These are phyloP conservation scores for Quercus glauca DNA, from an alignment of 306 rosid genomes.

Conservation along the genomic window DNA sequence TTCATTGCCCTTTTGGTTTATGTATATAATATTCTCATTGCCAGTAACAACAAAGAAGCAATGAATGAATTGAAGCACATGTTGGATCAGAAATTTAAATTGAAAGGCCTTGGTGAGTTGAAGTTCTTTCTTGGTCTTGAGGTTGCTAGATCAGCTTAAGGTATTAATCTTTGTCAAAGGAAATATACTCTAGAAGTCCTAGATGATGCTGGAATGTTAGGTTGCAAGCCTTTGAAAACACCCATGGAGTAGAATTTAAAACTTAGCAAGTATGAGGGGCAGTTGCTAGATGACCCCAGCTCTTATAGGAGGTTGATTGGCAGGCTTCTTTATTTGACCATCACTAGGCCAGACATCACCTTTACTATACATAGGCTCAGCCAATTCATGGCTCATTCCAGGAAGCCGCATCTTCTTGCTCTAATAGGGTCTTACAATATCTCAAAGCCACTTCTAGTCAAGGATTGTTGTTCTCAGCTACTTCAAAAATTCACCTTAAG, in stretches of 20 bases:
- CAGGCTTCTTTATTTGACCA: neutral
- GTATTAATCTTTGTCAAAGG: too few relatives aligned
- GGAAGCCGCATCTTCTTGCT: neutral
- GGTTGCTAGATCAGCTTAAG: too few relatives aligned
- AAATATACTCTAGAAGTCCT: too few relatives aligned
- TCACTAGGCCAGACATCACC: neutral
- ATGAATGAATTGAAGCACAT: too few relatives aligned
- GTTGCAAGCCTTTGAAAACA: neutral
- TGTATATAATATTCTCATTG: too few relatives aligned
- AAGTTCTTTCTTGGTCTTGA: too few relatives aligned
- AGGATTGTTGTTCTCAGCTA: neutral
- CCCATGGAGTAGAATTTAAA: neutral
- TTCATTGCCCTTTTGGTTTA: too few relatives aligned
- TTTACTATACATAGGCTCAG: neutral
- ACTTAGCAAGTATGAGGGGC: neutral
- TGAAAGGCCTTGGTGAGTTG: too few relatives aligned
- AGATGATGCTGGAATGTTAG: neutral
- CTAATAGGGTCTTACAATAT: neutral
- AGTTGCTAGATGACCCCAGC: neutral
- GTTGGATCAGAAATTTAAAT: too few relatives aligned
- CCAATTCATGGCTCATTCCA: neutral
- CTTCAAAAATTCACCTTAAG: neutral
- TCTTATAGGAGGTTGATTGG: neutral
- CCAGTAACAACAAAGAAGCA: too few relatives aligned
- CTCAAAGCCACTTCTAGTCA: neutral